phyloP scores from a whole-genome alignment of 768 basidiomycete genomes.

The Pleurotus platypus region DNA sequence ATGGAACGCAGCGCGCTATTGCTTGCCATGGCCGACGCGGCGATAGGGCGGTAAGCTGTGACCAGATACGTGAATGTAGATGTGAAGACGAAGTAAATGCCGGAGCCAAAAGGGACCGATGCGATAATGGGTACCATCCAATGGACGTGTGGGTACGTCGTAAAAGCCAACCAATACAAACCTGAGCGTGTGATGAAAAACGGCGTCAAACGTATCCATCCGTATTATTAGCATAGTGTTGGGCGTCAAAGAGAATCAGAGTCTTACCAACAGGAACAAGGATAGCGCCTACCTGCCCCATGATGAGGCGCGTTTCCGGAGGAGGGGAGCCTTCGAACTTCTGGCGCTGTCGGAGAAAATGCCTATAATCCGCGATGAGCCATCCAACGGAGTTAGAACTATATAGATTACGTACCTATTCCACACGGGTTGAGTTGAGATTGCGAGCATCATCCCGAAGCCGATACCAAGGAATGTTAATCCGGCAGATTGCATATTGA shows the following conservation, averaged over 20 bases:
- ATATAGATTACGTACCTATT: slow-evolving; percentile 39
- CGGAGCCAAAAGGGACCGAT: slow-evolving; percentile 61
- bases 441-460: slow-evolving; percentile 47
- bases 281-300: slow-evolving; percentile 67
- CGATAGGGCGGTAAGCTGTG: slow-evolving; percentile 63
- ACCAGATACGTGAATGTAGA: slow-evolving; percentile 71
- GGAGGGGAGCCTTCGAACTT: slow-evolving; percentile 46
- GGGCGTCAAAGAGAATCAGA: slow-evolving; percentile 39
- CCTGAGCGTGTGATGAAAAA: slow-evolving; percentile 37
- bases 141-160: slow-evolving; percentile 41
- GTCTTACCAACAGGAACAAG: slow-evolving; percentile 55
- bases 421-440: slow-evolving; percentile 53
- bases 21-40: slow-evolving; percentile 64
- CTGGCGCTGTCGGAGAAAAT: slow-evolving; percentile 30
- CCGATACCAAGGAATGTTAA: slow-evolving; percentile 62
- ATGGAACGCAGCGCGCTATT: slow-evolving; percentile 61
- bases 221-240: slow-evolving; percentile 27
- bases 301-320: slow-evolving; percentile 61
- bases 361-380: slow-evolving; percentile 19
- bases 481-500: slow-evolving; percentile 48
- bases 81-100: slow-evolving; percentile 67
- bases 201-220: background rate
- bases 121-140: slow-evolving; percentile 69
- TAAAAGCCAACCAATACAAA: slow-evolving; percentile 63
- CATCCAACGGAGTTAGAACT: no score